These are phyloP conservation scores for Vitis riparia DNA, from an alignment of 164 flowering plant genomes.

Conservation along the genomic window DNA sequence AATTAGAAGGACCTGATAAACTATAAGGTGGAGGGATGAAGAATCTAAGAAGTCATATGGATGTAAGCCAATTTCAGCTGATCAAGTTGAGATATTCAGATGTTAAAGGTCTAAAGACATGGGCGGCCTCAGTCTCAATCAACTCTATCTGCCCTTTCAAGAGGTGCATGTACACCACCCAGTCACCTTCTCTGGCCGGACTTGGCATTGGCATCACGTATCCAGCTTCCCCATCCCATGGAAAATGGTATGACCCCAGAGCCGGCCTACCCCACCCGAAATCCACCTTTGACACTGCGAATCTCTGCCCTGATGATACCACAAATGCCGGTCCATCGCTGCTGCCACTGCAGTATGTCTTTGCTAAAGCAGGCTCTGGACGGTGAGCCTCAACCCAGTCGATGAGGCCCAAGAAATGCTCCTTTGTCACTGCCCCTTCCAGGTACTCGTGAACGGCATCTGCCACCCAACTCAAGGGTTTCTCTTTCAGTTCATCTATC, in stretches of 20 bases:
- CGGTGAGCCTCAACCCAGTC: conserved; percentile 66
- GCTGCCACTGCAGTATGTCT: conserved; percentile 30
- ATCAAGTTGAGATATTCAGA: conserved; percentile 13
- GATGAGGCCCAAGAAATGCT: conserved; percentile 54
- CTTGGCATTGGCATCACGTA: conserved; percentile 71
- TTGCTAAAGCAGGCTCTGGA: conserved; percentile 35
- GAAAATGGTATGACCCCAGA: conserved; percentile 58
- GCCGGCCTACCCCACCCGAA: conserved; percentile 64
- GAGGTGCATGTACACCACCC: conserved; percentile 63
- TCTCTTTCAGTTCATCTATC: conserved; percentile 24
- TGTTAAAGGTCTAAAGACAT: conserved; percentile 39
- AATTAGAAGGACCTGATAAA: too few species aligned
- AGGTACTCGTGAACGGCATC: conserved; percentile 32
- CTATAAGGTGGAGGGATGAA: too few species aligned
- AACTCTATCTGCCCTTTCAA: conserved; percentile 30
- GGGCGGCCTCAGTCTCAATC: conserved; percentile 34
- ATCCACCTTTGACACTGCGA: conserved; percentile 43
- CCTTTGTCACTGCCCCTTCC: conserved; percentile 26
- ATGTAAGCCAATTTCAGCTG: too few species aligned
- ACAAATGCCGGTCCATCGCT: conserved; percentile 50
- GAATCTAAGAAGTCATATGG: too few species aligned
- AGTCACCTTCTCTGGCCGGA: conserved; percentile 43
- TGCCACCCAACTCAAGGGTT: conserved; percentile 43
- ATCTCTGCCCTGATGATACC: conserved; percentile 58
- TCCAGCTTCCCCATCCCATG: conserved; percentile 49